Evolutionary conservation across 208 protist species (phyloP).

Genomic region (Leishmania arabica): DNA sequence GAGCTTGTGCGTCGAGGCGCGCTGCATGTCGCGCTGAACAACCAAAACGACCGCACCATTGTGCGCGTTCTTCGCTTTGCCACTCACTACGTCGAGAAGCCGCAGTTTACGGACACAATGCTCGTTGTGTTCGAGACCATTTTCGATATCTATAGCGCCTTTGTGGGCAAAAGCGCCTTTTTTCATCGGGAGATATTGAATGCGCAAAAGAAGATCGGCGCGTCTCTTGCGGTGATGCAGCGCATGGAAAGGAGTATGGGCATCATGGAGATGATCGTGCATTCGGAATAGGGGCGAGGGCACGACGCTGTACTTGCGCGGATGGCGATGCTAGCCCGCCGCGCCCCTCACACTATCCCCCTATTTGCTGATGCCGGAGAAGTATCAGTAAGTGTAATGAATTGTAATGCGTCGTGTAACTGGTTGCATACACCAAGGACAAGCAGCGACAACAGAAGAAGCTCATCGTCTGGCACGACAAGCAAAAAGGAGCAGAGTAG

Average conservation of each 20-base stretch:
- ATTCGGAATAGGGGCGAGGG: conserved; percentile 32
- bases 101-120: conserved; percentile 81
- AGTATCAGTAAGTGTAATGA: not conserved
- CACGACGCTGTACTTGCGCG: not conserved
- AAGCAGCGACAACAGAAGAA: not conserved
- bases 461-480: not conserved
- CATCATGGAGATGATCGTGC: conserved; percentile 87
- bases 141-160: conserved; percentile 79
- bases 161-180: conserved; percentile 64
- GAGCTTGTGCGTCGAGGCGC: conserved; percentile 80
- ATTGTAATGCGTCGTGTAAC: conserved; percentile 8
- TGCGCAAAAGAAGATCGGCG: conserved; percentile 63
- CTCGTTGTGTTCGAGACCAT: conserved; percentile 75
- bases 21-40: conserved; percentile 79
- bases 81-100: conserved; percentile 65
- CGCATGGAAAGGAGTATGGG: conserved; percentile 67
- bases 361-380: not conserved
- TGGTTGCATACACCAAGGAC: not conserved
- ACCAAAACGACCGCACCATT: conserved; percentile 84
- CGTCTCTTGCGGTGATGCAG: conserved; percentile 56
- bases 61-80: conserved; percentile 80
- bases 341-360: not conserved
- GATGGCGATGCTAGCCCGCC: not conserved
- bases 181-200: conserved; percentile 79
- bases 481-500: not conserved